Conservation (phyloP, 257 asterid genomes). For the Nicotiana noctiflora region DNA sequence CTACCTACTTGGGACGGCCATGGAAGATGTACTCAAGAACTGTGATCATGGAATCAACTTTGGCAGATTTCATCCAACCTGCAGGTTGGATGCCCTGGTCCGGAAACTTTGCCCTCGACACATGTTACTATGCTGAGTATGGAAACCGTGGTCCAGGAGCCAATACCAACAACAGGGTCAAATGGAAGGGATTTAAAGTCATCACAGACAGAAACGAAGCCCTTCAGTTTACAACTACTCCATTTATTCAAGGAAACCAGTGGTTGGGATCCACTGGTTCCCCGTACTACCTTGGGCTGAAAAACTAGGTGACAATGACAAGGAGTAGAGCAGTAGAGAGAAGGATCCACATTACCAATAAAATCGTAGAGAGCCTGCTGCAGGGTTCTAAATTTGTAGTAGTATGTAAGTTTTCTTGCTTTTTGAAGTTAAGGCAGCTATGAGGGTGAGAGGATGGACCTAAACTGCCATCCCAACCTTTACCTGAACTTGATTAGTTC, state of each 20-base stretch:
- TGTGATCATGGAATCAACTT: conserved; percentile 29
- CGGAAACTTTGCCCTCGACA: conserved; percentile 34
- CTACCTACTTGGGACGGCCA: conserved; percentile 31
- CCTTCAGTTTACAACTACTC: conserved; percentile 25
- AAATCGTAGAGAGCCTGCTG: not conserved
- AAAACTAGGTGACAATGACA: not conserved
- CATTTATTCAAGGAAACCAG: conserved; percentile 27
- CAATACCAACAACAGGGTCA: conserved; percentile 24
- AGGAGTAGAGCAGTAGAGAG: not conserved
- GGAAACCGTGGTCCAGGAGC: conserved; percentile 36
- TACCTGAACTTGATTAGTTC: not conserved
- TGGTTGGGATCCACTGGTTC: conserved; percentile 21
- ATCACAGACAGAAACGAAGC: conserved; percentile 24
- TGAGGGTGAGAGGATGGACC: conserved; percentile 15
- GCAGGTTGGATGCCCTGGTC: conserved; percentile 42
- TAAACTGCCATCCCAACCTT: conserved; percentile 18
- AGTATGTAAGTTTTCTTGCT: not conserved
- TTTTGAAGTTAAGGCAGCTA: not conserved
- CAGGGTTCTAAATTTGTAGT: not conserved
- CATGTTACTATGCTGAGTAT: conserved; percentile 25
- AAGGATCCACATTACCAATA: not conserved
- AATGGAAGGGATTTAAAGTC: conserved; percentile 36
- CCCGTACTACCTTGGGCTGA: conserved; percentile 28
- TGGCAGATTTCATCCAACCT: conserved; percentile 36
- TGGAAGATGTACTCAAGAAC: conserved; percentile 40